Evolutionary conservation across 129 eudicot species (phyloP), one percentile per base, ranked within the genome.

Genomic region (Lactuca saligna): DNA sequence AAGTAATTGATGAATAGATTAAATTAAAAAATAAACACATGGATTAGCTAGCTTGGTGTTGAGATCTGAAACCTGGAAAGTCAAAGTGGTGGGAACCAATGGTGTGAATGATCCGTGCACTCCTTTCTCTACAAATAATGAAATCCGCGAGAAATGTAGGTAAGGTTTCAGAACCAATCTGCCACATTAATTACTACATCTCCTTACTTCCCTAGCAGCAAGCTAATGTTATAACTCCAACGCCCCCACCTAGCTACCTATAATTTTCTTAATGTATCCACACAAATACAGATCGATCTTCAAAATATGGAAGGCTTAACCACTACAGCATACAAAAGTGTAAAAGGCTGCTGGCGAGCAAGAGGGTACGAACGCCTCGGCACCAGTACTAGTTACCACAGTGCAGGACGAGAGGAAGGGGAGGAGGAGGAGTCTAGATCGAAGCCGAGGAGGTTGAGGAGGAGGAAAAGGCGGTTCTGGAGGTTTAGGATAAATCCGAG

Each of bases 221-320:
- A 42, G 49, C 51, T 46, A 46, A 61, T 12, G n/a, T 57, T 48
- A 65, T 32, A 49, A 14, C 6, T 33, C 17, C 9, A 16, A 46
- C 25, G 8, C 33, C 7, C 46, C 57, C 50, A n/a, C 35, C 66
- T 10, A 25, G 29, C 29, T 25, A 25, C 2, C 29, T 1, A 25
- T 25, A 25, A 25, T 33, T 10, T 33, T 5, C 46, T 41, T 38
- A 29, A 35, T 20, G n/a, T 15, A 39, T 17, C 25, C 7, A 46
- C 58, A 20, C 29, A 25, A 25, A 25, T 25, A 25, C 29, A 25
- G 29, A 25, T 25, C 29, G 25, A 35, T 8, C 29, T 16, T 17
- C 10, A 11, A 17, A 55, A 6, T 50, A 89, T 89, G 96, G 96
- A 83, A 71, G 96, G 96, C 4, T 61, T 82, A 20, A 78, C 96